Evolutionary conservation across 257 asterid species (phyloP), one percentile per base, ranked within the genome.

Genomic region (Buddleja alternifolia): DNA sequence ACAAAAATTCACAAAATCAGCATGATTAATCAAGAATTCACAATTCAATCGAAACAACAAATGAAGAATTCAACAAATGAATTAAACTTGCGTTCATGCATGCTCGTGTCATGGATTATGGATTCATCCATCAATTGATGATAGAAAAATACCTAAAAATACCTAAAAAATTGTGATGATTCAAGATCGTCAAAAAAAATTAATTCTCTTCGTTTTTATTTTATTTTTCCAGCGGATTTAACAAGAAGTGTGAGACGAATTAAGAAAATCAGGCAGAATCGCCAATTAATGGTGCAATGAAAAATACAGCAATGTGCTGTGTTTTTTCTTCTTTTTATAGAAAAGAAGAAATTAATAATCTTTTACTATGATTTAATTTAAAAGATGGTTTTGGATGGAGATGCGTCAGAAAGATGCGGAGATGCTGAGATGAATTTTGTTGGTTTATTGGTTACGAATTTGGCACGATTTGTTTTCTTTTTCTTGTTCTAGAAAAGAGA

Each of bases 361-460:
- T 47, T 42, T 66, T 59, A 64, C 29, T 41, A 60, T 4, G n/a
- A n/a, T n/a, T n/a, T n/a, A n/a, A n/a, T n/a, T n/a, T n/a, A n/a
- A n/a, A n/a, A n/a, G n/a, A n/a, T n/a, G n/a, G n/a, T n/a, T n/a
- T n/a, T n/a, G n/a, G n/a, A n/a, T n/a, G n/a, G n/a, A 63, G 61
- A 66, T 41, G 59, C 62, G 69, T 52, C 15, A 45, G 11, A 56
- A 59, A 69, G 73, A 75, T 77, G 78, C 84, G 82, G 80, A 75
- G 82, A 79, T 80, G 77, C 88, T 34, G 63, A 75, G 61, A 55
- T 50, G 68, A 54, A 39, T 40, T 70, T 70, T 12, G 37, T 34
- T 56, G 70, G 63, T 66, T 46, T 63, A 20, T 34, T 23, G 23
- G 63, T 42, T 37, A 60, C 17, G 11, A 10, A 8, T 60, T 19